These are phyloP conservation scores for Leucosporidium creatinivorum DNA, from an alignment of 768 basidiomycete genomes.

Conservation along the genomic window DNA sequence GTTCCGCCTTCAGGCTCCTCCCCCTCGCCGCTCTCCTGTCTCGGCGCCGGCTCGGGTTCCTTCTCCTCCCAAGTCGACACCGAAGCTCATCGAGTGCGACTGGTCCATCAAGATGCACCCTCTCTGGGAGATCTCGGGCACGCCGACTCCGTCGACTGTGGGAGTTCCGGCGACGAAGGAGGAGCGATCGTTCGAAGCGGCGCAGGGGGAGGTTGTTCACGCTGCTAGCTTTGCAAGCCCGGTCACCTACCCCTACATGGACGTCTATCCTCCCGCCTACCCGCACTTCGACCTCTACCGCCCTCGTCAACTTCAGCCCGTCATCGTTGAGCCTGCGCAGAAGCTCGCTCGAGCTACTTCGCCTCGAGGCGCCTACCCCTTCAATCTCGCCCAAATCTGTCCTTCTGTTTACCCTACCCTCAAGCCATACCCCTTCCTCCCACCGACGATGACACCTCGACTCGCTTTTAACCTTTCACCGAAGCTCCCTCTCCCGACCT, in stretches of 20 bases:
- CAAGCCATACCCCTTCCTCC: conserved; percentile 5
- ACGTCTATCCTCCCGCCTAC: background rate
- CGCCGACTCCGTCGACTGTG: background rate
- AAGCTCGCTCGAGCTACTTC: no score
- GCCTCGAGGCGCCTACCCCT: background rate
- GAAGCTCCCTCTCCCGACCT: background rate
- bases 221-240: background rate
- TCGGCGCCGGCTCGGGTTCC: background rate
- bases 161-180: background rate
- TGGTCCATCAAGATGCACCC: background rate
- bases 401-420: conserved; percentile 8
- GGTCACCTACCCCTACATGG: background rate
- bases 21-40: background rate
- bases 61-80: background rate
- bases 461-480: background rate
- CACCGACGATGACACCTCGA: background rate
- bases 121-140: conserved; percentile 1
- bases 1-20: background rate
- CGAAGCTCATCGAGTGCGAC: background rate
- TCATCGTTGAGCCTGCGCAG: no score
- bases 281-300: conserved; percentile 1
- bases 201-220: background rate
- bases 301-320: no score
- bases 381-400: conserved; percentile 5
- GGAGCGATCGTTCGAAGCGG: background rate